Evolutionary conservation across 257 asterid genomes (phyloP).

Genomic region (Nicotiana noctiflora): DNA sequence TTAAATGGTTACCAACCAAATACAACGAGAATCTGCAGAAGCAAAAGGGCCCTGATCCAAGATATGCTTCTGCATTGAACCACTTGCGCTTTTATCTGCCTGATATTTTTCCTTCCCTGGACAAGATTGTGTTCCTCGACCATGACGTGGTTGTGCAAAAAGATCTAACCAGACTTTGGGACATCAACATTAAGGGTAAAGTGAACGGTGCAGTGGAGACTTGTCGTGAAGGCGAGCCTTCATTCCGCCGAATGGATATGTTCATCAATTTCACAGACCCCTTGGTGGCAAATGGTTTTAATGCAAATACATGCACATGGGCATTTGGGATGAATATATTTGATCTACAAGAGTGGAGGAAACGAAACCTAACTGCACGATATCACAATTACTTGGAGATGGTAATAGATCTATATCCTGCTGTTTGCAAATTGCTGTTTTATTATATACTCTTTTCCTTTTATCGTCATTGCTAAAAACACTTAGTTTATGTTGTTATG

Average conservation of each 20-base stretch:
- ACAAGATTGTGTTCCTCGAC: conserved; percentile 79
- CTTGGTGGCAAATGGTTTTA: conserved; percentile 37
- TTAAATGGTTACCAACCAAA: conserved; percentile 49
- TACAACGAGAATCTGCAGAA: conserved; percentile 42
- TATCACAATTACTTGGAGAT: conserved; percentile 60
- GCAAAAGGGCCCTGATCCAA: conserved; percentile 56
- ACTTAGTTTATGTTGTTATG: background rate
- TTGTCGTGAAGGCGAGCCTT: conserved; percentile 60
- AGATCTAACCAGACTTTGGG: conserved; percentile 79
- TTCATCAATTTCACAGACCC: conserved; percentile 72
- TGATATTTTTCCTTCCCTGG: conserved; percentile 64
- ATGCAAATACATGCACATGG: conserved; percentile 76
- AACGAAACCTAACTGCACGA: conserved; percentile 41
- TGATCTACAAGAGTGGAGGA: conserved; percentile 81
- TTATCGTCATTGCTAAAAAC: background rate
- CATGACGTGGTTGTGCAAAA: conserved; percentile 90
- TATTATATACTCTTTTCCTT: background rate
- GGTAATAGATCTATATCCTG: conserved; percentile 35
- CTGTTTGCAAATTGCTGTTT: conserved; percentile 5
- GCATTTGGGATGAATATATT: conserved; percentile 93
- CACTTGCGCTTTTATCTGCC: conserved; percentile 92
- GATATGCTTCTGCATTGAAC: conserved; percentile 69
- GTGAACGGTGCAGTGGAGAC: conserved; percentile 86
- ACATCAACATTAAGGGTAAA: conserved; percentile 60
- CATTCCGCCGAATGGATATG: conserved; percentile 71